Evolutionary conservation across 1,139 yeast species (phyloP).

Genomic region (Nakaseomyces glabratus): DNA sequence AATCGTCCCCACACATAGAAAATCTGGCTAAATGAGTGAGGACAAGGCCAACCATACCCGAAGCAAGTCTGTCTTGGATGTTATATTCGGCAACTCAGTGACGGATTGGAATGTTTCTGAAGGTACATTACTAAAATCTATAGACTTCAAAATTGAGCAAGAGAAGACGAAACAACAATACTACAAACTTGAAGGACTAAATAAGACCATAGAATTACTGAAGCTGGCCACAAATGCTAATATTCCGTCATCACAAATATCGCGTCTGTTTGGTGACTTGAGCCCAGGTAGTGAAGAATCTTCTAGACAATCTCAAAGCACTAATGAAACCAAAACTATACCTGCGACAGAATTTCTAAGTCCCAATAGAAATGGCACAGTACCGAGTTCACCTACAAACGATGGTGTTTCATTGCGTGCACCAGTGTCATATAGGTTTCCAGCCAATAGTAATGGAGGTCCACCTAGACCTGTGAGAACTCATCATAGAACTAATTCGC

Average conservation of each 20-base stretch:
- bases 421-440: constrained; percentile 21
- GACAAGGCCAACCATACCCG: constrained; percentile 1
- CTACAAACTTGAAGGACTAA: constrained; percentile 56
- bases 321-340: neutral
- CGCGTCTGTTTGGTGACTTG: constrained; percentile 41
- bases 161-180: constrained; percentile 80
- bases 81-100: constrained; percentile 20
- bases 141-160: constrained; percentile 62
- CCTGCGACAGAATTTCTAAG: neutral
- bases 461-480: constrained; percentile 7
- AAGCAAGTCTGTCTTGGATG: constrained; percentile 10
- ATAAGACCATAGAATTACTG: constrained; percentile 51
- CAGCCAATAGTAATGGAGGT: constrained; percentile 11
- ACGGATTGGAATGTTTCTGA: constrained; percentile 36
- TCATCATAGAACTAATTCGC: constrained; percentile 46
- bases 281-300: neutral
- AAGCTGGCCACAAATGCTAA: constrained; percentile 54
- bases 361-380: constrained; percentile 10
- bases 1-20: too few species aligned
- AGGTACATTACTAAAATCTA: constrained; percentile 50
- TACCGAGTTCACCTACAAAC: constrained; percentile 8
- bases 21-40: too few species aligned
- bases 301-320: neutral
- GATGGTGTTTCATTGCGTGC: constrained; percentile 15
- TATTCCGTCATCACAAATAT: constrained; percentile 61